phyloP scores from a whole-genome alignment of 192 early-diverging fungal genomes.

The Ambispora gerdemannii region DNA sequence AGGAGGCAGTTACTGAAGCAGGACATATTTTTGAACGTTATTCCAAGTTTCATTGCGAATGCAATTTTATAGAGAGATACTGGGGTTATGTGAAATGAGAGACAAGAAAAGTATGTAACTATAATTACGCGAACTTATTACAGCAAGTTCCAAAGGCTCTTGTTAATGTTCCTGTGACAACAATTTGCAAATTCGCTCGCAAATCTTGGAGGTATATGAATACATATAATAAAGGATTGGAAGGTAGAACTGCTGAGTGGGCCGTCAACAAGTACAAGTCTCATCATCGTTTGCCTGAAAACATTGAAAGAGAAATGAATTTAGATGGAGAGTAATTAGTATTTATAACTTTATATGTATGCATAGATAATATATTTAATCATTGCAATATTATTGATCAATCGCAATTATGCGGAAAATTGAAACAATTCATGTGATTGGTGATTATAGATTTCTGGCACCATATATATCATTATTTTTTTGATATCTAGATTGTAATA shows the following conservation, averaged over 20 bases:
- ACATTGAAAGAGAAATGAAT: neutral
- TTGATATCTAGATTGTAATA: too few relatives aligned
- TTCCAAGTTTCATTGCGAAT: constrained; percentile 26
- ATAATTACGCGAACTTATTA: constrained; percentile 15
- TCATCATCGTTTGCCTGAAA: constrained; percentile 3
- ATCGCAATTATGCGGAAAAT: too few relatives aligned
- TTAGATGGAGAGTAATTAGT: too few relatives aligned
- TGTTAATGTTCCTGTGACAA: constrained; percentile 15
- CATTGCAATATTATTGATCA: too few relatives aligned
- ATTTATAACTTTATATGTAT: too few relatives aligned
- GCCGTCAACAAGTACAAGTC: constrained; percentile 16
- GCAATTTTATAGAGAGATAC: constrained; percentile 23
- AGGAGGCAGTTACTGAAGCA: neutral
- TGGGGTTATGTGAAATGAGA: constrained; percentile 13
- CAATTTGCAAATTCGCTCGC: constrained; percentile 4
- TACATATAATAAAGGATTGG: constrained; percentile 10
- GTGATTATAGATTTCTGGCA: too few relatives aligned
- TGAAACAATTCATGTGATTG: too few relatives aligned
- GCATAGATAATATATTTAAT: too few relatives aligned
- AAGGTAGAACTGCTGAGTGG: constrained; percentile 10
- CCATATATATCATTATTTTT: too few relatives aligned
- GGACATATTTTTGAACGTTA: constrained; percentile 18
- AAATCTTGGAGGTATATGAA: constrained; percentile 27
- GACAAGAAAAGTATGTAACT: constrained; percentile 5
- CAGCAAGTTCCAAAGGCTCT: neutral